Conservation (phyloP, 78 protist genomes). For the Tieghemostelium lacteum region DNA sequence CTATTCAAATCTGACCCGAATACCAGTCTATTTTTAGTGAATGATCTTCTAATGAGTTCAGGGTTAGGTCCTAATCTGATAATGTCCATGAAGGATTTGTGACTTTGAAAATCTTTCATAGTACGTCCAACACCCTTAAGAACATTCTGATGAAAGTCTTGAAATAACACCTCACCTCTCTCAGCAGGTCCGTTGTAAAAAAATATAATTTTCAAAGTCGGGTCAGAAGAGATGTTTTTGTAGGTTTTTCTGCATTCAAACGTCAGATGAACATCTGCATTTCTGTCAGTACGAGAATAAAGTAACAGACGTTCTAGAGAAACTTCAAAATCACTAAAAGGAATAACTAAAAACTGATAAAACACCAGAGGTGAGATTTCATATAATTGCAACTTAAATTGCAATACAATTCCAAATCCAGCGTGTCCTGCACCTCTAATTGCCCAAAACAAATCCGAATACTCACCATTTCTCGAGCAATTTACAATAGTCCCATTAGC, state of each 20-base stretch:
- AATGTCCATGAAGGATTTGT: constrained; percentile 6
- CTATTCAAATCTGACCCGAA: background rate
- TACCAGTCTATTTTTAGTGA: background rate
- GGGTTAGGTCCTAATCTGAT: background rate
- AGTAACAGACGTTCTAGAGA: too few species aligned
- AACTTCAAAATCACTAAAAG: too few species aligned
- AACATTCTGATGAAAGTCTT: background rate
- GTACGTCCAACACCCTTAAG: background rate
- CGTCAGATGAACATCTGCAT: too few species aligned
- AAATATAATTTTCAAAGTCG: background rate
- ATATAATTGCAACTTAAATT: background rate
- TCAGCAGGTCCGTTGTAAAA: background rate
- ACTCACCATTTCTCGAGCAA: background rate
- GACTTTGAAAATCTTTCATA: background rate
- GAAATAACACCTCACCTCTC: background rate
- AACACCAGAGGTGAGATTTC: background rate
- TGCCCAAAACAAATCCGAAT: constrained; percentile 34
- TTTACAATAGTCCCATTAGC: background rate
- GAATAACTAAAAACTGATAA: too few species aligned
- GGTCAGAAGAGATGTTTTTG: background rate
- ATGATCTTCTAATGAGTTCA: background rate
- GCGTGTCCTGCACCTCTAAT: constrained; percentile 25
- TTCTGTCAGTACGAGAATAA: too few species aligned
- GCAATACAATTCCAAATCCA: background rate
- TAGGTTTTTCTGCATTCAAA: background rate